Conservation (phyloP, 495 filamentous ascomycete genomes). For the Amphirosellinia nigrospora region DNA sequence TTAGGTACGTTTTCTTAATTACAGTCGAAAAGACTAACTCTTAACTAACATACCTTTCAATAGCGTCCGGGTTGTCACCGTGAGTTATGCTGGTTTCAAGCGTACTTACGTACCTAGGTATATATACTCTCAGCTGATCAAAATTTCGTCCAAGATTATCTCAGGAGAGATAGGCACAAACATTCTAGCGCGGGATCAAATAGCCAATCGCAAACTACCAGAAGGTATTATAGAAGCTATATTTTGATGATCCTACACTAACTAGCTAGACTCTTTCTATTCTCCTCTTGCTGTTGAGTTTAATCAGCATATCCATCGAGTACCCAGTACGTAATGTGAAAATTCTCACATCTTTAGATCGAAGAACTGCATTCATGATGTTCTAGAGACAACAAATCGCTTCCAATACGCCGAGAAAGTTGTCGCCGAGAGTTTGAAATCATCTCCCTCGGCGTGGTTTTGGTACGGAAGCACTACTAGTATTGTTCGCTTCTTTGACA, state of each 20-base stretch:
- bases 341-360: neutral
- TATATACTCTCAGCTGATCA: no score
- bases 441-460: neutral
- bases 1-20: conserved; percentile 27
- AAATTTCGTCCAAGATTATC: neutral
- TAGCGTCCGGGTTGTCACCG: no score
- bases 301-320: neutral
- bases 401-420: neutral
- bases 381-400: neutral
- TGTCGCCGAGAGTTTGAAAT: neutral
- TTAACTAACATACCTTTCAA: no score
- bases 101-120: neutral
- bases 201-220: neutral
- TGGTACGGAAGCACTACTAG: neutral
- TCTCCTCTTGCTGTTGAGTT: neutral
- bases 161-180: neutral
- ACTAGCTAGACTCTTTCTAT: neutral
- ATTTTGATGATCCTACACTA: no score
- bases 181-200: neutral
- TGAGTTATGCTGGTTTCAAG: no score
- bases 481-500: neutral
- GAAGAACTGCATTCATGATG: neutral
- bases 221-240: neutral
- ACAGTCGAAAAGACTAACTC: neutral
- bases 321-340: no score